Evolutionary conservation across 371 early-diverging fungal species (phyloP).

Genomic region (Mortierella sp.): DNA sequence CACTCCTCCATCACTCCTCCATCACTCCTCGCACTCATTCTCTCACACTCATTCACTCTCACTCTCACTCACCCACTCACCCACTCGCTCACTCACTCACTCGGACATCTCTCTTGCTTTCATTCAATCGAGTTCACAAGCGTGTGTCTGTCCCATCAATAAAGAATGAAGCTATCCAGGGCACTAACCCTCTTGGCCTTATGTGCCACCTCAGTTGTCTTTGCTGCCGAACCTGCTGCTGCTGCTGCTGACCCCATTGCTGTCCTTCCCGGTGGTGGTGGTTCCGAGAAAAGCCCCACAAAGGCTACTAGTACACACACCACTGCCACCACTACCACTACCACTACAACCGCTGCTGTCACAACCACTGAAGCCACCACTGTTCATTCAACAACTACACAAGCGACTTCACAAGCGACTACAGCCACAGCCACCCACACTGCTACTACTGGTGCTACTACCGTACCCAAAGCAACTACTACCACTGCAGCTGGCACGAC

Average conservation of each 20-base stretch:
- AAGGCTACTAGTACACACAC: too few species aligned
- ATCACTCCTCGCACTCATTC: slow-evolving; percentile 2
- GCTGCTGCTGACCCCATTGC: too few species aligned
- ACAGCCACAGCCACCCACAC: background rate
- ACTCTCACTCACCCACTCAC: too few species aligned
- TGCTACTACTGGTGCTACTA: slow-evolving; percentile 1
- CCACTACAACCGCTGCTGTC: too few species aligned
- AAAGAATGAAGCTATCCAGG: slow-evolving; percentile 37
- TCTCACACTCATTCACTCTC: too few species aligned
- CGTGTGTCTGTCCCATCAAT: background rate
- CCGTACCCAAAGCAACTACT: slow-evolving; percentile 1
- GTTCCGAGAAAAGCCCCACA: background rate
- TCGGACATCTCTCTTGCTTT: background rate
- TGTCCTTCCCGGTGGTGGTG: too few species aligned
- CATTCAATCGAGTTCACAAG: background rate
- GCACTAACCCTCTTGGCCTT: slow-evolving; percentile 16
- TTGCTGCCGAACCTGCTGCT: too few species aligned
- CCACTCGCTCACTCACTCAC: slow-evolving; percentile 1
- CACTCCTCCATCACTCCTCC: background rate
- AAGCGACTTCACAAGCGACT: background rate
- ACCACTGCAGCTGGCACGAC: background rate
- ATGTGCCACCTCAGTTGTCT: slow-evolving; percentile 10
- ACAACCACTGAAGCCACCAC: too few species aligned
- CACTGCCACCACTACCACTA: too few species aligned
- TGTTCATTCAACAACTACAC: background rate